Evolutionary conservation across 2,329 filamentous ascomycete species (phyloP), one percentile per base, ranked within the genome.

Genomic region (Epicoccum nigrum): DNA sequence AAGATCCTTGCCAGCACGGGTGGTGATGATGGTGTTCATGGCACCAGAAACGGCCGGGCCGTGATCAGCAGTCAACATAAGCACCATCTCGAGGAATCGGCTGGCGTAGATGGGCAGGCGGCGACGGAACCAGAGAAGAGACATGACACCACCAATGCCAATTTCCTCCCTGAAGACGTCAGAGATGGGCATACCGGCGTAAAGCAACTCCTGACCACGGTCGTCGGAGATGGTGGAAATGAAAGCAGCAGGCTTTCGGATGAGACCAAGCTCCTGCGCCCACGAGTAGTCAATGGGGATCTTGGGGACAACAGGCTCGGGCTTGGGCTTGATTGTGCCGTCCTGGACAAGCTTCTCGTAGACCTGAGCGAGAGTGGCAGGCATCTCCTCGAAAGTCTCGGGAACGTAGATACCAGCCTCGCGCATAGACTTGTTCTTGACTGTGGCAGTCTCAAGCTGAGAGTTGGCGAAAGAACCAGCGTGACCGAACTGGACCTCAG

Each of bases 1-100:
- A 65, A 99, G 82, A 75, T 99, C 94, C 85, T 99, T 99, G 77
- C 94, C 94, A 59, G 94, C 94, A 89, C 94, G 90, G 54, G 94
- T 99, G 59, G 94, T 99, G 76, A 99, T 97, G 77, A 99, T 99
- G 76, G 94, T 99, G 88, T 99, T 99, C 94, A 99, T 99, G 77
- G 94, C 94, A 85, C 94, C 94, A 68, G 94, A 99, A 68, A 99
- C 94, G 68, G 94, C 94, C 46, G 94, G 94, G 79, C 94, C 94
- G 86, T 99, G 94, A 74, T 99, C 94, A 69, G 94, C 94, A 73
- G 94, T 99, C 73, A 99, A 86, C 94, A 99, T 99, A 77, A 99
- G 93, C 63, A 99, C 94, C 94, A 99, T 99, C 84, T 99, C 94
- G 67, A 99, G 81, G 85, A 99, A 99, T 81, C 96, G 96, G 84